A percentile compares a stretch with the other conserved stretches of the same genome.
These are phyloP conservation scores for Mycena pura DNA, from an alignment of 768 basidiomycete genomes.

Conservation along the genomic window DNA sequence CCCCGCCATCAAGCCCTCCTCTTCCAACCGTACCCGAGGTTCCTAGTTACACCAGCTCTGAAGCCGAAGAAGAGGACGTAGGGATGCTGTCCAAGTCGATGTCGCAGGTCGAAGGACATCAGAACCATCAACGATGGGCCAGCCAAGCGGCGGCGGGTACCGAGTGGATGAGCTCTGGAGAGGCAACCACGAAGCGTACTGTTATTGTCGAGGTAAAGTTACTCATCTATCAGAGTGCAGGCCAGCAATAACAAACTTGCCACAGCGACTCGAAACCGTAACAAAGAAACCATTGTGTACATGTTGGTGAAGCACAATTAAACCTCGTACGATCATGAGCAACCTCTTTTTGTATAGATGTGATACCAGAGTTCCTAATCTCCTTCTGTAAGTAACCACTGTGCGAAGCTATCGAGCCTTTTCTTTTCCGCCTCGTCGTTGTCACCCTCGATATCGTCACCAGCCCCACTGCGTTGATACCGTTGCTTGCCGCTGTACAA, in stretches of 20 bases:
- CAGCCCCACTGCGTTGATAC: conserved; percentile 77
- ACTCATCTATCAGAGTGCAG: neutral
- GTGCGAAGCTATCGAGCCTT: conserved; percentile 86
- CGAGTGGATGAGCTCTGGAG: conserved; percentile 55
- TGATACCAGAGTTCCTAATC: conserved; percentile 47
- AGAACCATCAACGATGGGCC: conserved; percentile 43
- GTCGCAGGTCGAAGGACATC: conserved; percentile 67
- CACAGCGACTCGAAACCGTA: conserved; percentile 76
- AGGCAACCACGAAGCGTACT: conserved; percentile 54
- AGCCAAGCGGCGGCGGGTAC: conserved; percentile 42
- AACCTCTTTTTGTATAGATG: neutral
- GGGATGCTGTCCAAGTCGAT: conserved; percentile 75
- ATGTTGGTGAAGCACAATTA: conserved; percentile 60
- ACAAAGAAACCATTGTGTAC: conserved; percentile 72
- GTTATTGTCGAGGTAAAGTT: conserved; percentile 75
- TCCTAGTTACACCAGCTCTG: conserved; percentile 57
- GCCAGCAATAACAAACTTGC: neutral
- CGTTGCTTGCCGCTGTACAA: conserved; percentile 83
- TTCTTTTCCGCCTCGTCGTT: conserved; percentile 81
- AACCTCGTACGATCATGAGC: conserved; percentile 2
- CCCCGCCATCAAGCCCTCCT: conserved; percentile 63
- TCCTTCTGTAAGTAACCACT: conserved; percentile 85
- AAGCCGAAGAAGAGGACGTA: conserved; percentile 74
- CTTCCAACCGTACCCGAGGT: conserved; percentile 64
- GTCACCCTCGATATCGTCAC: conserved; percentile 67